A percentile compares a stretch with the other conserved stretches of the same genome.
Conservation (phyloP, 2,329 filamentous ascomycete species). For the Talaromyces sp. region DNA sequence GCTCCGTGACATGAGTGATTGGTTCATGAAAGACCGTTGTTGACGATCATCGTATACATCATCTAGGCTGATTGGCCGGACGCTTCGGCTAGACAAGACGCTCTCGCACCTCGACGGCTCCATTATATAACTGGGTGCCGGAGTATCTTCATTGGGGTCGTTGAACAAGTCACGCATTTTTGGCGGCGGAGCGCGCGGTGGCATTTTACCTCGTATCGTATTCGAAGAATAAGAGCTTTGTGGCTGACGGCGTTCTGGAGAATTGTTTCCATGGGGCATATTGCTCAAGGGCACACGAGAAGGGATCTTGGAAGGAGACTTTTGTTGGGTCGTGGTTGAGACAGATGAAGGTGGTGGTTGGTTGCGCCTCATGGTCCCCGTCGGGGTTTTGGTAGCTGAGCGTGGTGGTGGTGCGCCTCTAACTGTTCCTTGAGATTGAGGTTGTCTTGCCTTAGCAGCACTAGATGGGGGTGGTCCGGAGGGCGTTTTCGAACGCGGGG, state of each 20-base stretch:
- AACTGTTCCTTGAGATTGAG: slow-evolving; percentile 28
- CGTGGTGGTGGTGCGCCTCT: slow-evolving; percentile 38
- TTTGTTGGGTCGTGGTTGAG: slow-evolving; percentile 15
- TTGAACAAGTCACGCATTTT: slow-evolving; percentile 83
- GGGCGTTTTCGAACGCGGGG: slow-evolving; percentile 49
- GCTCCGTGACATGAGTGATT: slow-evolving; percentile 36
- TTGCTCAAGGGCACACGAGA: slow-evolving; percentile 43
- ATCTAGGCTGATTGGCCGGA: slow-evolving; percentile 63
- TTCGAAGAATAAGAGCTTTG: slow-evolving; percentile 39
- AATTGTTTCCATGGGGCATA: slow-evolving; percentile 60
- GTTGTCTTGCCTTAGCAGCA: slow-evolving; percentile 21
- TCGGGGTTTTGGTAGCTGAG: slow-evolving; percentile 45
- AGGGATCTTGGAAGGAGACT: slow-evolving; percentile 47
- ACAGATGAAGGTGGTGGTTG: slow-evolving; percentile 15
- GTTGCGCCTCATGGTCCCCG: slow-evolving; percentile 38
- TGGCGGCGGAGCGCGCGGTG: slow-evolving; percentile 60
- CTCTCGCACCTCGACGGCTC: slow-evolving; percentile 50
- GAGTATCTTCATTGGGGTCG: slow-evolving; percentile 42
- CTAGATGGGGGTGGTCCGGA: slow-evolving; percentile 29
- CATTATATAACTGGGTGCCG: slow-evolving; percentile 20
- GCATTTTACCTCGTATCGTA: slow-evolving; percentile 45
- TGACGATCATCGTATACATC: slow-evolving; percentile 75
- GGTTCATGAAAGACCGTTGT: slow-evolving; percentile 44
- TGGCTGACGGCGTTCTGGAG: slow-evolving; percentile 64
- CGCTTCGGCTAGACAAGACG: slow-evolving; percentile 44